These are phyloP conservation scores for Colletotrichum sp. DNA, from an alignment of 2,329 filamentous ascomycete species.

Conservation along the genomic window DNA sequence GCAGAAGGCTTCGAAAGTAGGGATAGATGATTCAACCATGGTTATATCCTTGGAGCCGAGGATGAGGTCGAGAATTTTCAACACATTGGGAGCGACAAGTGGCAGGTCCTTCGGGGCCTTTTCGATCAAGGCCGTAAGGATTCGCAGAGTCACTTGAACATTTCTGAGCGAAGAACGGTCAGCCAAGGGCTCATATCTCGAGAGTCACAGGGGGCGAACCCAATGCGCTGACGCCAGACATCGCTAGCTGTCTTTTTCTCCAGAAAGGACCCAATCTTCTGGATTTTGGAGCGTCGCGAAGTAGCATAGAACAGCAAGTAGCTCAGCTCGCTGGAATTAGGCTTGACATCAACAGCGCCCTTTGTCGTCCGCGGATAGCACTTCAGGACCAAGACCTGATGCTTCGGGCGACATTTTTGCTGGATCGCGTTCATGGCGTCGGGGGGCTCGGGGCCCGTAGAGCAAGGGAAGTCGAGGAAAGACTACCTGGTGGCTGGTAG, in stretches of 20 bases:
- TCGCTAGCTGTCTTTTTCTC: slow-evolving; percentile 94
- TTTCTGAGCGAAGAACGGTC: slow-evolving; percentile 59
- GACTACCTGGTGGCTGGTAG: slow-evolving; percentile 13
- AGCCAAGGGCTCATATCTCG: not conserved
- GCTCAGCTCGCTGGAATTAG: slow-evolving; percentile 95
- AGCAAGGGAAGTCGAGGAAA: not conserved
- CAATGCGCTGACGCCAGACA: slow-evolving; percentile 86
- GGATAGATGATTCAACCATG: slow-evolving; percentile 89
- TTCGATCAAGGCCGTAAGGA: slow-evolving; percentile 89
- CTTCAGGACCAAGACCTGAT: slow-evolving; percentile 94
- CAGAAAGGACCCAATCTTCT: slow-evolving; percentile 93
- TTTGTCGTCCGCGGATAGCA: slow-evolving; percentile 95
- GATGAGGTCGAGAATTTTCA: slow-evolving; percentile 84
- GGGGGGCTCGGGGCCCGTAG: slow-evolving; percentile 22
- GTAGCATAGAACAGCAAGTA: slow-evolving; percentile 97
- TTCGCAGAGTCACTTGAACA: slow-evolving; percentile 93
- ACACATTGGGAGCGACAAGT: slow-evolving; percentile 83
- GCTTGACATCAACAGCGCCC: slow-evolving; percentile 89
- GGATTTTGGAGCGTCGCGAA: slow-evolving; percentile 91
- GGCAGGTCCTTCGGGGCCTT: slow-evolving; percentile 90
- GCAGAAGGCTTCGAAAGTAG: slow-evolving; percentile 88
- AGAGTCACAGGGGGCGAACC: slow-evolving; percentile 55
- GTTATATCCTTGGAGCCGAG: slow-evolving; percentile 87
- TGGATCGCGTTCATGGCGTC: slow-evolving; percentile 67
- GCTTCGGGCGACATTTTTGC: slow-evolving; percentile 84